Evolutionary conservation across 768 basidiomycete genomes (phyloP).

Genomic region (Lactifluus rugatus): DNA sequence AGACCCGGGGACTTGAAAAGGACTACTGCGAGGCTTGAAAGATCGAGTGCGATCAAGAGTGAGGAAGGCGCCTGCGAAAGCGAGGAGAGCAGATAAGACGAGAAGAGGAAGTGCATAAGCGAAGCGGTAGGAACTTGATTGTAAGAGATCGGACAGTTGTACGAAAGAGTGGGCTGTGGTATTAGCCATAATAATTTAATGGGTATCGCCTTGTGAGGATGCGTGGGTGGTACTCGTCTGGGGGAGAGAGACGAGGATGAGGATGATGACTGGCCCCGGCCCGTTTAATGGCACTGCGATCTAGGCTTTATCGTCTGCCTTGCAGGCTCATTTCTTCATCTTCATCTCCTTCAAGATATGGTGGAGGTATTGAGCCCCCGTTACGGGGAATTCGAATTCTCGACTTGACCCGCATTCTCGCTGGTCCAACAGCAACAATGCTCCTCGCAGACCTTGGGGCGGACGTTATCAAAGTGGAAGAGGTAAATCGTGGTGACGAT

Average conservation of each 20-base stretch:
- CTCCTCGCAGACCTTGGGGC: conserved; percentile 87
- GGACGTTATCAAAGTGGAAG: conserved; percentile 90
- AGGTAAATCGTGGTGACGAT: conserved; percentile 74
- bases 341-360: background rate
- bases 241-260: too few species aligned
- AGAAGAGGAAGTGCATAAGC: conserved; percentile 55
- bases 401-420: conserved; percentile 82
- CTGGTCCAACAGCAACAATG: conserved; percentile 91
- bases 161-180: background rate
- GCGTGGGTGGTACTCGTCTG: background rate
- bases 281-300: background rate
- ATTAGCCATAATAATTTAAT: conserved; percentile 7
- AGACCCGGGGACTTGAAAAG: conserved; percentile 22
- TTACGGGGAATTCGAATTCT: conserved; percentile 73
- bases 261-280: background rate
- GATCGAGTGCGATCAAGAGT: conserved; percentile 60
- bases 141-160: conserved; percentile 29
- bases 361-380: conserved; percentile 62
- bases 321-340: background rate
- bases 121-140: conserved; percentile 41
- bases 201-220: background rate
- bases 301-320: background rate
- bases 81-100: conserved; percentile 43
- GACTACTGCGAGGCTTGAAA: conserved; percentile 38
- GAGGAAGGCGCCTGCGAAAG: conserved; percentile 62